These are phyloP conservation scores for Castanopsis chinensis DNA, from an alignment of 306 rosid species.

Conservation along the genomic window DNA sequence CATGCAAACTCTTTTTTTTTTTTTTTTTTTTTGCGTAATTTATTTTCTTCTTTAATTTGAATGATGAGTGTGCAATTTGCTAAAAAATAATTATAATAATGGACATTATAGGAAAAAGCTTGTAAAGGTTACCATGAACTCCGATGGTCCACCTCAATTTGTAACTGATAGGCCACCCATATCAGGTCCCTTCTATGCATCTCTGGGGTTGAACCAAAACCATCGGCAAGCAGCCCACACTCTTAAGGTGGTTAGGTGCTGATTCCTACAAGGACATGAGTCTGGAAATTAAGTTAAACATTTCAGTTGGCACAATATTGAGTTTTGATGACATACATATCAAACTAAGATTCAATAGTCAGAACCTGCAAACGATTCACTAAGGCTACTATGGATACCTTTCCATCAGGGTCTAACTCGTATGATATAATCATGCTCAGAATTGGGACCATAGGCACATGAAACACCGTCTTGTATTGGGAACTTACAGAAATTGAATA, in stretches of 20 bases:
- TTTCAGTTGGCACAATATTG: not conserved
- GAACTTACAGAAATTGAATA: too few relatives aligned
- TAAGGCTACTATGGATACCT: constrained; percentile 5
- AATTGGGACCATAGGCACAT: too few relatives aligned
- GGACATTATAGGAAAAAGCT: too few relatives aligned
- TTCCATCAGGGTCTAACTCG: constrained; percentile 24
- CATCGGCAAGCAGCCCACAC: constrained; percentile 8
- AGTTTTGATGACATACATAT: too few relatives aligned
- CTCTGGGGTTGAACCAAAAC: constrained; percentile 17
- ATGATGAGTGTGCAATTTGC: too few relatives aligned
- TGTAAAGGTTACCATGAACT: constrained; percentile 21
- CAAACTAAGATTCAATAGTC: not conserved
- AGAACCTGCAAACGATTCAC: constrained; percentile 26
- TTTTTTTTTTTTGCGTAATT: too few relatives aligned
- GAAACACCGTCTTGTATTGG: too few relatives aligned
- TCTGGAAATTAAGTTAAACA: not conserved
- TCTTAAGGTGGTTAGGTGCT: constrained; percentile 15
- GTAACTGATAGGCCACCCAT: constrained; percentile 14
- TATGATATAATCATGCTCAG: constrained; percentile 20
- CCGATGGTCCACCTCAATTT: constrained; percentile 6
- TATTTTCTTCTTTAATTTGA: too few relatives aligned
- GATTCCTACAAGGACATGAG: constrained; percentile 12
- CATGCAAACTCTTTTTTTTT: not conserved
- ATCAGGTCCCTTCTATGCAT: constrained; percentile 19
- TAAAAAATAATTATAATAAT: too few relatives aligned